phyloP scores from a whole-genome alignment of 768 basidiomycete genomes.

The Lentinula raphanica region DNA sequence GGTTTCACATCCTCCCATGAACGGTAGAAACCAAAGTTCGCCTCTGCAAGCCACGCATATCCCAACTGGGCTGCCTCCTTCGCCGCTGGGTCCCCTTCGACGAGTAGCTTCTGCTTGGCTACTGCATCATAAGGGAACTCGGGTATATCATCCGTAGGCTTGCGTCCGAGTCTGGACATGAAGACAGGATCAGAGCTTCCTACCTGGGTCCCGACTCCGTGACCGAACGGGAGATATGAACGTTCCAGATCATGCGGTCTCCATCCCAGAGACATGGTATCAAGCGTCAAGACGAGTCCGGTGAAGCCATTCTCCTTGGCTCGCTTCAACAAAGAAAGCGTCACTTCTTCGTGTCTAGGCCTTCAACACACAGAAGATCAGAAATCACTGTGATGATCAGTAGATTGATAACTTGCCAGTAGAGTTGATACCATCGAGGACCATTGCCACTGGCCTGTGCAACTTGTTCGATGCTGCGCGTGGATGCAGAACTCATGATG shows the following conservation, averaged over 20 bases:
- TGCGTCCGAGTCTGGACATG: constrained; percentile 51
- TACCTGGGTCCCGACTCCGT: constrained; percentile 62
- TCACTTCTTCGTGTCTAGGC: constrained; percentile 58
- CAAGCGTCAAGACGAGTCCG: constrained; percentile 74
- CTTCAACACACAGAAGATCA: constrained; percentile 24
- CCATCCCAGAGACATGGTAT: constrained; percentile 72
- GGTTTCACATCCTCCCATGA: constrained; percentile 71
- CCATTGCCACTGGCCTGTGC: constrained; percentile 65
- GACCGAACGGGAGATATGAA: constrained; percentile 60
- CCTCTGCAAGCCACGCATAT: constrained; percentile 56
- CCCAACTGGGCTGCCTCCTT: constrained; percentile 43
- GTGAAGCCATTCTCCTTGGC: constrained; percentile 63
- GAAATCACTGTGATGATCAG: neutral
- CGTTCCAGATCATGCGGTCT: constrained; percentile 67
- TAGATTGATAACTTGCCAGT: constrained; percentile 43
- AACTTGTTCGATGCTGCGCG: constrained; percentile 72
- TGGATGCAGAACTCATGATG: constrained; percentile 72
- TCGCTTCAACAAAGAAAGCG: constrained; percentile 58
- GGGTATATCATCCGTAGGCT: constrained; percentile 35
- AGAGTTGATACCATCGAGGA: constrained; percentile 76
- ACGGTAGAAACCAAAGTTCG: constrained; percentile 56
- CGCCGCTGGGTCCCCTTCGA: constrained; percentile 43
- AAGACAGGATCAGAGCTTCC: constrained; percentile 75
- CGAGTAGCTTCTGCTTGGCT: constrained; percentile 35
- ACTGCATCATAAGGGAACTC: constrained; percentile 57